Evolutionary conservation across 164 flowering plant species (phyloP), one percentile per base, ranked within the genome.

Genomic region (Aristolochia fimbriata): DNA sequence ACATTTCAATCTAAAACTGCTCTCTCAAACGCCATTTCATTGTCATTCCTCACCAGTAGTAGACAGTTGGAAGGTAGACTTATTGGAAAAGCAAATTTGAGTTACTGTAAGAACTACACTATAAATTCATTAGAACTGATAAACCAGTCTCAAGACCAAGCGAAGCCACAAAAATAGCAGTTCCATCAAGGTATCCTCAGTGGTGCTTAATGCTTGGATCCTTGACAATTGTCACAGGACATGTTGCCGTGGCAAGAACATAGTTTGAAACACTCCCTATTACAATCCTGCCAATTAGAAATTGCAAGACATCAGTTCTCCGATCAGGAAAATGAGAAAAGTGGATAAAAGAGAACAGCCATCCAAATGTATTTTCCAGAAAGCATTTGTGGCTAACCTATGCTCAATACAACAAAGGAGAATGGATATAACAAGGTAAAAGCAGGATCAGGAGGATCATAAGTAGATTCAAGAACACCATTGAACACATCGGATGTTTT

Each of bases 161-260:
- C 27, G 6, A 19, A 16, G 20, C 33, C 50, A 55, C 24, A 51
- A 55, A 9, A 15, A 47, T 51, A 24, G 14, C n/a, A 21, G 58
- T 21, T 7, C 27, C n/a, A 25, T 14, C 27, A 23, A 30, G 30
- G 33, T 16, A 30, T 37, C 43, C 43, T 37, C 43, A 37, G 43
- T 37, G 43, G 50, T 48, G 54, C 51, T 61, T 57, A 57, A 48
- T 23, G 57, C 51, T 62, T 17, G 65, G 74, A 24, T 75, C 82
- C 73, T 78, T 82, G 54, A 82, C 78, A 11, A 82, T 49, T 13
- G 84, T 82, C 19, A 82, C 84, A 0, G 86, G 79, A 62, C 86
- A 80, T 16, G 65, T 13, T 3, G 81, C 86, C 50, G 64, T 60
- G 49, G 55, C 17, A 2, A 59, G 20, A n/a, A 80, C 50, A 27